These are phyloP conservation scores for Spiromastix sp. DNA, from an alignment of 2,329 filamentous ascomycete genomes.

Conservation along the genomic window DNA sequence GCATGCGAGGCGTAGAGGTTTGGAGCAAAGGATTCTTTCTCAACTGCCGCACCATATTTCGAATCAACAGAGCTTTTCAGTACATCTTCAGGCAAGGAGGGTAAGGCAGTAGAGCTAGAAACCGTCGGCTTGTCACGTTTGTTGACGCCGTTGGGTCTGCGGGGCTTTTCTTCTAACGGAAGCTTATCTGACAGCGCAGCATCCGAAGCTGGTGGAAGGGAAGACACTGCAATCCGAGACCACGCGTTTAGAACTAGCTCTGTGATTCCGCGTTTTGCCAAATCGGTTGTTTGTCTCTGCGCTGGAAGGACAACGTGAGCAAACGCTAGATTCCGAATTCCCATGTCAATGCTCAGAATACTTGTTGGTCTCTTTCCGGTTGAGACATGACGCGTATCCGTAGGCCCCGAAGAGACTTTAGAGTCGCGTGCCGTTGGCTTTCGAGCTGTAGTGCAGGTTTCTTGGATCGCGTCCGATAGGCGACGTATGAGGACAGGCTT, in stretches of 20 bases:
- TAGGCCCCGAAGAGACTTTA: too few relatives aligned
- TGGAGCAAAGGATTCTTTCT: slow-evolving; percentile 43
- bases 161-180: too few relatives aligned
- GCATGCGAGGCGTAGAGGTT: slow-evolving; percentile 45
- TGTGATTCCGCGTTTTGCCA: slow-evolving; percentile 7
- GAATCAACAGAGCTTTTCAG: too few relatives aligned
- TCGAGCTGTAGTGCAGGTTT: background rate
- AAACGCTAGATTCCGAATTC: slow-evolving; percentile 70
- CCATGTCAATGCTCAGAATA: slow-evolving; percentile 74
- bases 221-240: slow-evolving; percentile 29
- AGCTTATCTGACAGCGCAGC: too few relatives aligned
- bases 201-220: slow-evolving; percentile 11
- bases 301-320: slow-evolving; percentile 45
- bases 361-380: slow-evolving; percentile 24
- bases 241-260: slow-evolving; percentile 28
- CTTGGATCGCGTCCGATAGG: slow-evolving; percentile 27
- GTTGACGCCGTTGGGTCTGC: too few relatives aligned
- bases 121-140: too few relatives aligned
- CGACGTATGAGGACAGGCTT: slow-evolving; percentile 47
- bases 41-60: background rate
- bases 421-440: slow-evolving; percentile 17
- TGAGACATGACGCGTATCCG: background rate
- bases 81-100: too few relatives aligned
- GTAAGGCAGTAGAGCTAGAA: too few relatives aligned
- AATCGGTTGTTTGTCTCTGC: slow-evolving; percentile 9